Conservation (phyloP, 257 asterid species). For the Nicotiana tabacum region DNA sequence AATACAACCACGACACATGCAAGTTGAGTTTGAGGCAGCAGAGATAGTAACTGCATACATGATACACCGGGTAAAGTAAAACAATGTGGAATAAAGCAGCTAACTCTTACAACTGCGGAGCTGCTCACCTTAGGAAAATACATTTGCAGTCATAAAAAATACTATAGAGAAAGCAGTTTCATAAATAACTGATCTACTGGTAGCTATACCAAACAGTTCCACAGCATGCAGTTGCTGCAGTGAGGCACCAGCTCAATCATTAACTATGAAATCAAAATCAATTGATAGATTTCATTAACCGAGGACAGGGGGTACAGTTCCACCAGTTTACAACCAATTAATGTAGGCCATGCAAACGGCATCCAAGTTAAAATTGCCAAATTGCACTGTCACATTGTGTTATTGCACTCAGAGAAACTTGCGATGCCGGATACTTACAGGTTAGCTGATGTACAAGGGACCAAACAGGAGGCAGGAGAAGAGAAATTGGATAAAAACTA, state of each 20-base stretch:
- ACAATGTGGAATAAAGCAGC: background rate
- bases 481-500: background rate
- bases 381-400: background rate
- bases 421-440: background rate
- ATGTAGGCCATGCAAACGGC: background rate
- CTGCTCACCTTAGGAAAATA: background rate
- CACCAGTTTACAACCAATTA: background rate
- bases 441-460: background rate
- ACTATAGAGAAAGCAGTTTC: background rate
- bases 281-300: background rate
- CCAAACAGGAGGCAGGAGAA: background rate
- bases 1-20: background rate
- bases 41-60: background rate
- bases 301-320: background rate
- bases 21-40: background rate
- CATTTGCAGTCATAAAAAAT: background rate
- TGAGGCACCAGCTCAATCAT: background rate
- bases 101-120: background rate
- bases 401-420: background rate
- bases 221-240: background rate
- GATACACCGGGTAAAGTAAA: background rate
- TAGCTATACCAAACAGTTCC: background rate
- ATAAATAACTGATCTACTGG: background rate
- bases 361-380: background rate
- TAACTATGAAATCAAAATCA: background rate